phyloP scores from a whole-genome alignment of 257 asterid species.

The Sherardia arvensis region DNA sequence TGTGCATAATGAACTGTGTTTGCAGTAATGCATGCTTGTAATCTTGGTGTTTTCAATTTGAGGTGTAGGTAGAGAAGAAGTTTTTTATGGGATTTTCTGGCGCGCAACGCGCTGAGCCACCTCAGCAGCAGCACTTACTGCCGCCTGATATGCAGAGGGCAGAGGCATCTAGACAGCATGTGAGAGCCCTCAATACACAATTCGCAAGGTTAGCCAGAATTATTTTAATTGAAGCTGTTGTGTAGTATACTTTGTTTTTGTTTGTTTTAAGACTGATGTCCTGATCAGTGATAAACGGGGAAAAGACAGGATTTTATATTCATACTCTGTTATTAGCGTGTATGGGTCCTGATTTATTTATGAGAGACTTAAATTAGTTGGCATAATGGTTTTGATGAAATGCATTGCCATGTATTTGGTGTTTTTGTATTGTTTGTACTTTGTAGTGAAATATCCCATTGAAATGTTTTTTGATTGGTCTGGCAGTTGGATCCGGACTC shows the following conservation, averaged over 20 bases:
- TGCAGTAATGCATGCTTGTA: neutral
- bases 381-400: no score
- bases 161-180: constrained; percentile 82
- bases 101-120: constrained; percentile 40
- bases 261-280: no score
- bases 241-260: no score
- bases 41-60: neutral
- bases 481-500: constrained; percentile 90
- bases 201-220: constrained; percentile 61
- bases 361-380: neutral
- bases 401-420: no score
- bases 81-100: constrained; percentile 37
- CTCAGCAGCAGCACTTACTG: constrained; percentile 25
- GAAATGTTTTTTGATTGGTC: constrained; percentile 7
- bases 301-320: neutral
- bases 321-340: neutral
- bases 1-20: no score
- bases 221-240: neutral
- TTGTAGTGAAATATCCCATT: neutral
- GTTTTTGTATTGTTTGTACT: neutral
- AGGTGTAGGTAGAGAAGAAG: constrained; percentile 54
- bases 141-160: constrained; percentile 67
- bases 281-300: no score
- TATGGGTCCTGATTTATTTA: neutral
- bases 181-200: constrained; percentile 89